Percentiles rank a stretch among this genome's conserved stretches.
phyloP scores from a whole-genome alignment of 164 flowering plant species.

The Hamamelis virginiana region DNA sequence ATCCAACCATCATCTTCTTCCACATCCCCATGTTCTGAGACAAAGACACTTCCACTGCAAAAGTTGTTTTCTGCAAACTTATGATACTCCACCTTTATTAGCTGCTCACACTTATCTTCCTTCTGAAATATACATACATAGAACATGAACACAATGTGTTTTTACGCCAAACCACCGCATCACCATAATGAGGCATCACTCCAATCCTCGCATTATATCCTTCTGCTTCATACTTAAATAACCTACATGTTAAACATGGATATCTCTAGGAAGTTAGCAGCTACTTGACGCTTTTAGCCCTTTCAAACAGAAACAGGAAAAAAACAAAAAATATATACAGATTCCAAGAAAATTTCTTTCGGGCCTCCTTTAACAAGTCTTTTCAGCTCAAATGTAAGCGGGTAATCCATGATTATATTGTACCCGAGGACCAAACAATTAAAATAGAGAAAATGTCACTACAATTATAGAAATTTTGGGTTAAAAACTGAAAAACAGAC shows the following conservation, averaged over 20 bases:
- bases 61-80: constrained; percentile 1
- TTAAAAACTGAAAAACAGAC: neutral
- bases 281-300: too few relatives aligned
- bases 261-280: too few relatives aligned
- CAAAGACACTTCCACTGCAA: neutral
- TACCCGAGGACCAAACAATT: constrained; percentile 30
- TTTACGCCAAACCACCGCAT: neutral
- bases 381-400: constrained; percentile 39
- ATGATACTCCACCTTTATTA: neutral
- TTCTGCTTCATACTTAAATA: too few relatives aligned
- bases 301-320: too few relatives aligned
- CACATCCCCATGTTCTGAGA: constrained; percentile 28
- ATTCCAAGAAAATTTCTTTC: constrained; percentile 7
- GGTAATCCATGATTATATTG: constrained; percentile 56
- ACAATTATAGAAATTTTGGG: neutral
- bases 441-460: too few relatives aligned
- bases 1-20: constrained; percentile 39
- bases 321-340: constrained; percentile 23
- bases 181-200: neutral
- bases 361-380: constrained; percentile 52
- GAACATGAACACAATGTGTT: neutral
- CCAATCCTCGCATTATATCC: neutral
- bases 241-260: too few relatives aligned
- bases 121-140: neutral
- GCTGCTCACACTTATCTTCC: neutral